These are phyloP conservation scores for Helichrysum umbraculigerum DNA, from an alignment of 129 eudicot species.

Conservation along the genomic window DNA sequence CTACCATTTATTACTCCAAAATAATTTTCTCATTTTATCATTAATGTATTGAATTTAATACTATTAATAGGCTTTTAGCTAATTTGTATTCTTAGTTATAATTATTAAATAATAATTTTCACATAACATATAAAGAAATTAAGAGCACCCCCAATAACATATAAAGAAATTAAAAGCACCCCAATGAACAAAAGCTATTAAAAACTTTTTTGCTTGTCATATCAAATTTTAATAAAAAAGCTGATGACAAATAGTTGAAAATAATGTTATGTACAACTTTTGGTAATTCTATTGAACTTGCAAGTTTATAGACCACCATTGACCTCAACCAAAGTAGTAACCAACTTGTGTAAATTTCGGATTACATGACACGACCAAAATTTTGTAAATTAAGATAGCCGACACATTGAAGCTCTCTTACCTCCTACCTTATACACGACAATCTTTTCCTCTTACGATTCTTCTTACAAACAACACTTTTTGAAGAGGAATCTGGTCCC, in stretches of 20 bases:
- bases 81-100: too few relatives aligned
- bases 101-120: too few relatives aligned
- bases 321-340: background rate
- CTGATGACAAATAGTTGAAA: background rate
- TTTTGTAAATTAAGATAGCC: background rate
- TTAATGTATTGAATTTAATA: too few relatives aligned
- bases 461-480: conserved; percentile 42
- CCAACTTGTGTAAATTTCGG: background rate
- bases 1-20: too few relatives aligned
- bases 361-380: background rate
- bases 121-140: too few relatives aligned
- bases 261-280: conserved; percentile 6
- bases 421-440: conserved; percentile 40
- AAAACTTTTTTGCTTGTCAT: too few relatives aligned
- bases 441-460: conserved; percentile 79
- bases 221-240: too few relatives aligned
- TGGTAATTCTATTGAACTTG: background rate
- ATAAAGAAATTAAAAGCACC: too few relatives aligned
- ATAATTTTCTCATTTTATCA: too few relatives aligned
- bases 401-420: conserved; percentile 22
- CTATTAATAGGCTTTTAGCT: too few relatives aligned
- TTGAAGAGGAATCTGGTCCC: conserved; percentile 30
- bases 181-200: too few relatives aligned
- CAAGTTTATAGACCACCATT: background rate
- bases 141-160: too few relatives aligned